Base-by-base conservation (phyloP, 106 monocot species). In the Acanthochlamys bracteata region DNA sequence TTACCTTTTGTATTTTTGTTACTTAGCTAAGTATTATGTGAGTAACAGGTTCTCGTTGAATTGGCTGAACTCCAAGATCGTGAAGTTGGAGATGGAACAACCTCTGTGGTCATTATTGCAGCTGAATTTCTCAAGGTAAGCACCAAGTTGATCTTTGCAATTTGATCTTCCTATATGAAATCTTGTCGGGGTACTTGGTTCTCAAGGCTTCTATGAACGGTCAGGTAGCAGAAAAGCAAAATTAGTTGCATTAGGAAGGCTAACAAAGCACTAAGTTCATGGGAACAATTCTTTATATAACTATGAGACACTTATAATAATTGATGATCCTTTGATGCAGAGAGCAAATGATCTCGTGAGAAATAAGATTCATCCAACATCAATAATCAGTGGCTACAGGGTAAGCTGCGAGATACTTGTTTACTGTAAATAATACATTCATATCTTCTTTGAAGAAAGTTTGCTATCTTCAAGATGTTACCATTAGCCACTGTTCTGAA, bases 51-150 rank as follows among this genome's bases (percentile, higher is more conserved):
- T 72, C 96, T 96, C 68, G 96, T 96, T 60, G 91, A 96, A 75
- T 73, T 91, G 53, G 96, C 91, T 57, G 96, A 96, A 67, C 96
- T 96, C 76, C 96, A 96, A 83, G 96, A 96, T 63, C 65, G 82
- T n/a, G 96, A 96, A 69, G 96, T 96, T 67, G 91, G 90, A 70
- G 91, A 96, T 77, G 96, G 96, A 16, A 96, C 96, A 16, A 91
- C 90, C 45, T 96, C 96, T 39, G 91, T 91, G 10, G 90, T 91
- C 63, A 91, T 88, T 61, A 71, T 96, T 55, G 90, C 88, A 55
- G 90, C 96, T 69, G 96, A 96, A 58, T 77, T 96, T 62, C 91
- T 96, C 25, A 91, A 91, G 96, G 96, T 85, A 42, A 52, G 33
- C 13, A 40, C 10, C 25, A 8, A 20, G 13, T 49, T 21, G 0